Percentiles rank a stretch among this genome's conserved stretches.
phyloP scores from a whole-genome alignment of 148 eudicot species.

The Heliosperma pusillum region DNA sequence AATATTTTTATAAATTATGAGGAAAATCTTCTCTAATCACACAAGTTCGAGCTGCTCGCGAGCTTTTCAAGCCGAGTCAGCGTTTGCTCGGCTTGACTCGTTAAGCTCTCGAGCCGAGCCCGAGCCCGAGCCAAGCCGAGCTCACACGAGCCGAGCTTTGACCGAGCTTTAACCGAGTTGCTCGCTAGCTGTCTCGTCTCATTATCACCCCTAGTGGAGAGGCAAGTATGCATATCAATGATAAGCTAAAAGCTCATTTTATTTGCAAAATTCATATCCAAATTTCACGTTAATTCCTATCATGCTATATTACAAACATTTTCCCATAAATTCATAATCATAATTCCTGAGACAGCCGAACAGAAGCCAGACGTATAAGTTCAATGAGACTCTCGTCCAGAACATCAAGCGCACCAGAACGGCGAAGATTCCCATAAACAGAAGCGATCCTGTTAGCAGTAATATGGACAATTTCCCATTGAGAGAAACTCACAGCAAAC shows the following conservation, averaged over 20 bases:
- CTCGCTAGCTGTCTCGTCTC: too few species aligned
- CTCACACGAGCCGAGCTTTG: too few species aligned
- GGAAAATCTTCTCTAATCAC: too few species aligned
- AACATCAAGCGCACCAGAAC: constrained; percentile 56
- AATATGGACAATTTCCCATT: constrained; percentile 54
- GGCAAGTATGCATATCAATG: too few species aligned
- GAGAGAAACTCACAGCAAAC: constrained; percentile 55
- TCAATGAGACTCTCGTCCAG: constrained; percentile 60
- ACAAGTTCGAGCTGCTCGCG: too few species aligned
- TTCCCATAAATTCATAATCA: background rate
- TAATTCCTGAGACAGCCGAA: constrained; percentile 46
- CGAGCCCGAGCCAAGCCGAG: too few species aligned
- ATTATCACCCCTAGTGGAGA: too few species aligned
- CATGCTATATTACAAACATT: background rate
- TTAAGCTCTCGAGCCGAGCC: too few species aligned
- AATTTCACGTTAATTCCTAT: background rate
- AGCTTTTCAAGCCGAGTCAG: too few species aligned
- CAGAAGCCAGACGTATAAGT: constrained; percentile 71
- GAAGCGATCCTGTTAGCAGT: constrained; percentile 66
- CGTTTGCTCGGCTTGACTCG: too few species aligned
- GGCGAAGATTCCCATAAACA: constrained; percentile 45
- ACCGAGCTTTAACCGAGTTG: too few species aligned
- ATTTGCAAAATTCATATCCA: background rate
- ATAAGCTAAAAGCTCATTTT: background rate
- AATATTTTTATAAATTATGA: too few species aligned